Percentiles rank a stretch among this genome's conserved stretches.
phyloP scores from a whole-genome alignment of 2,329 filamentous ascomycete genomes.

The Bipolaris bicolor region DNA sequence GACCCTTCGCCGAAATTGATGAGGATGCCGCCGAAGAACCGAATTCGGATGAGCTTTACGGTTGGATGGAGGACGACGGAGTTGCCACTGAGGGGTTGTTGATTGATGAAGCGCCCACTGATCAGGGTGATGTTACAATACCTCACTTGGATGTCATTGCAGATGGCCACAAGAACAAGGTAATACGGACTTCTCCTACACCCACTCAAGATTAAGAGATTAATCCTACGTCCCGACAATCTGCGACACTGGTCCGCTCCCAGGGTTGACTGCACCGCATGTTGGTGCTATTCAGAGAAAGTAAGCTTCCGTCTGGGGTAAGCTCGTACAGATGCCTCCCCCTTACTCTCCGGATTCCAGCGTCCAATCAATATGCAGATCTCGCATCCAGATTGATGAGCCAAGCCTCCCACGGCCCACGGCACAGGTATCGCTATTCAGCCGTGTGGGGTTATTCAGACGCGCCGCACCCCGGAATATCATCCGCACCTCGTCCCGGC shows the following conservation, averaged over 20 bases:
- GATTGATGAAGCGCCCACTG: constrained; percentile 38
- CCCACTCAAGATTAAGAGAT: constrained; percentile 24
- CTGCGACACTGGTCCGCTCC: constrained; percentile 1
- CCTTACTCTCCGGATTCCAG: constrained; percentile 12
- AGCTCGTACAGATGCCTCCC: constrained; percentile 19
- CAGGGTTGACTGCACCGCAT: constrained; percentile 13
- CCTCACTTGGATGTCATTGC: constrained; percentile 25
- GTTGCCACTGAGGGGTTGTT: constrained; percentile 51
- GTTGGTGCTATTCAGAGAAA: constrained; percentile 27
- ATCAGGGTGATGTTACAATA: constrained; percentile 22
- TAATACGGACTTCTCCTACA: constrained; percentile 32
- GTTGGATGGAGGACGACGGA: constrained; percentile 70
- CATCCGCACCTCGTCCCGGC: constrained; percentile 16
- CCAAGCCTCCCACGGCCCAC: constrained; percentile 13
- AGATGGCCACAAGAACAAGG: constrained; percentile 33
- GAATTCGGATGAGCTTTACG: constrained; percentile 70
- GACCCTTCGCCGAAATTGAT: constrained; percentile 62
- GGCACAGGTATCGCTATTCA: constrained; percentile 22
- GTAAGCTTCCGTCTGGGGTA: constrained; percentile 20
- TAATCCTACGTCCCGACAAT: not conserved
- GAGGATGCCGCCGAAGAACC: constrained; percentile 68
- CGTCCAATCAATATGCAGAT: constrained; percentile 21
- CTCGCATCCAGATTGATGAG: constrained; percentile 28
- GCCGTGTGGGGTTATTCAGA: constrained; percentile 28
- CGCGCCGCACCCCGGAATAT: constrained; percentile 21